These are phyloP conservation scores for Clarireedia homoeocarpa DNA, from an alignment of 2,329 filamentous ascomycete genomes.

Conservation along the genomic window DNA sequence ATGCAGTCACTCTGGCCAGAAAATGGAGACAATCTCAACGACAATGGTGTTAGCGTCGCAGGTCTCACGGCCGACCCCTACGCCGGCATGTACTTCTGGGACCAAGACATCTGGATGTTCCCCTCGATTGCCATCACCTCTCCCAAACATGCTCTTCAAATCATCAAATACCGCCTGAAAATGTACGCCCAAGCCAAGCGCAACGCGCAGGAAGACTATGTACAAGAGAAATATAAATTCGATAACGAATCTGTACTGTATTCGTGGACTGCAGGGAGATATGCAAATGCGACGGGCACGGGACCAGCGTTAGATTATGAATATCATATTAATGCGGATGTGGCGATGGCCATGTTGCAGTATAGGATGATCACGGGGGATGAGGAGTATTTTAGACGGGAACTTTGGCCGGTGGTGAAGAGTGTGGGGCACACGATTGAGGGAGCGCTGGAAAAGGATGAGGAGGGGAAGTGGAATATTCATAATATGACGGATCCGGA, in stretches of 20 bases:
- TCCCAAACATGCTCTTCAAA: slow-evolving; percentile 51
- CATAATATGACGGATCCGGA: slow-evolving; percentile 60
- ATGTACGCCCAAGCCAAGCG: slow-evolving; percentile 32
- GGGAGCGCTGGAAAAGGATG: slow-evolving; percentile 6
- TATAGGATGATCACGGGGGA: slow-evolving; percentile 9
- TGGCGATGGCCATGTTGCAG: slow-evolving; percentile 7
- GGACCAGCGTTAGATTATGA: slow-evolving; percentile 16
- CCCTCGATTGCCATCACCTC: slow-evolving; percentile 53
- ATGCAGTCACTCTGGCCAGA: slow-evolving; percentile 36
- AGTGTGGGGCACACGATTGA: slow-evolving; percentile 11
- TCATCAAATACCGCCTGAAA: slow-evolving; percentile 53
- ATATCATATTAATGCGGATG: slow-evolving; percentile 18
- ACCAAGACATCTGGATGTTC: slow-evolving; percentile 21
- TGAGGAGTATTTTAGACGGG: slow-evolving; percentile 8
- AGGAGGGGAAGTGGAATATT: slow-evolving; percentile 29
- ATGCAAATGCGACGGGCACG: slow-evolving; percentile 17
- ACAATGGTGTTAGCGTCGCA: slow-evolving; percentile 54
- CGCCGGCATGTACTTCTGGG: slow-evolving; percentile 40
- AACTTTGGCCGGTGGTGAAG: slow-evolving; percentile 12
- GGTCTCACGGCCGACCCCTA: slow-evolving; percentile 58
- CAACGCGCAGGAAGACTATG: slow-evolving; percentile 15
- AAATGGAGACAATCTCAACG: slow-evolving; percentile 42
- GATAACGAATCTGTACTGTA: slow-evolving; percentile 10
- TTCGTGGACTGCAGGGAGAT: slow-evolving; percentile 17
- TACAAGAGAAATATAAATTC: slow-evolving; percentile 12